Conservation (phyloP, 352 stramenopile genomes). For the Globisporangium viniferum region DNA sequence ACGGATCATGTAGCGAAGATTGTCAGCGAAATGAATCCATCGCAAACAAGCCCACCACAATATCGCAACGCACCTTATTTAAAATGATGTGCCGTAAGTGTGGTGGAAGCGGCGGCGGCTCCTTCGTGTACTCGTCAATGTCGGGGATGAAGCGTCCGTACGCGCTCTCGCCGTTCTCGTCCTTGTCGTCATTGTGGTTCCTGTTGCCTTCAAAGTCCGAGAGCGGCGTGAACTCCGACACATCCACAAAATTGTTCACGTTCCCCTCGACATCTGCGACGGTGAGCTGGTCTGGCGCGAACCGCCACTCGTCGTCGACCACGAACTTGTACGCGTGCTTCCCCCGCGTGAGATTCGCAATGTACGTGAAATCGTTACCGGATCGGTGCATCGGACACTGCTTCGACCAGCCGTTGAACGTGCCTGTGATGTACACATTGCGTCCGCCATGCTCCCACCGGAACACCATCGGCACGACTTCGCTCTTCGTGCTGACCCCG, state of each 20-base stretch:
- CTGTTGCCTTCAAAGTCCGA: constrained; percentile 64
- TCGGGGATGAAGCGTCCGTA: constrained; percentile 97
- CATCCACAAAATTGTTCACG: constrained; percentile 99
- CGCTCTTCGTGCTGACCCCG: constrained; percentile 17
- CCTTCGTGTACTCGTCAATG: constrained; percentile 99
- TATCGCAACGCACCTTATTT: constrained; percentile 89
- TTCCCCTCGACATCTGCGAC: constrained; percentile 98
- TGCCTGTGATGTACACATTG: constrained; percentile 98
- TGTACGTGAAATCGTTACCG: constrained; percentile 99
- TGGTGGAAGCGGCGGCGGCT: constrained; percentile 96
- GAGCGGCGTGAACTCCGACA: constrained; percentile 95
- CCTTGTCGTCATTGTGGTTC: constrained; percentile 48
- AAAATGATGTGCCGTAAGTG: constrained; percentile 99
- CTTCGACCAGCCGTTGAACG: constrained; percentile 99
- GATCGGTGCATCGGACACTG: constrained; percentile 99
- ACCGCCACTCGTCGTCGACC: constrained; percentile 99
- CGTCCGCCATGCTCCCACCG: constrained; percentile 97
- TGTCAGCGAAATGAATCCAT: constrained; percentile 15
- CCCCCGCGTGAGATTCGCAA: constrained; percentile 95
- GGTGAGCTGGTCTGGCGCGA: constrained; percentile 92
- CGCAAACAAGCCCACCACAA: background rate
- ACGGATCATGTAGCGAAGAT: background rate
- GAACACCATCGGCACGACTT: constrained; percentile 94
- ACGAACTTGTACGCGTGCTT: constrained; percentile 99
- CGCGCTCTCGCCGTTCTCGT: constrained; percentile 81